Evolutionary conservation across 2,329 filamentous ascomycete species (phyloP).

Genomic region (Diatrype stigma): DNA sequence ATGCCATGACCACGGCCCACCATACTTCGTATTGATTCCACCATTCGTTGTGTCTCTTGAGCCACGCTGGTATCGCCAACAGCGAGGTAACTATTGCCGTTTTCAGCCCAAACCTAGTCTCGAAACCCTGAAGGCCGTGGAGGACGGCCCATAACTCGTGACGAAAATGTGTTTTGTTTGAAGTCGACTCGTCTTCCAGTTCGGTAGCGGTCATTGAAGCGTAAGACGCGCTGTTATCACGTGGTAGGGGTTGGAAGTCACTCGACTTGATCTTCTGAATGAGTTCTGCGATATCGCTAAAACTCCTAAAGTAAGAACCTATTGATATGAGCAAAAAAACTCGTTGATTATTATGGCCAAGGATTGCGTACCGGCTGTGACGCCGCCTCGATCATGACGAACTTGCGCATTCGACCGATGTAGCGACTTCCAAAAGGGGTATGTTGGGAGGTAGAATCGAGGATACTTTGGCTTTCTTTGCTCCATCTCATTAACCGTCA

Average conservation of each 20-base stretch:
- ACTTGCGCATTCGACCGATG: constrained; percentile 54
- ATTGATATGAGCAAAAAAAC: constrained; percentile 5
- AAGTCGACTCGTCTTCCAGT: constrained; percentile 27
- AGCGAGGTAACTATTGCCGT: constrained; percentile 47
- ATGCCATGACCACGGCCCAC: constrained; percentile 56
- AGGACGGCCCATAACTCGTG: constrained; percentile 46
- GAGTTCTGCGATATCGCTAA: constrained; percentile 38
- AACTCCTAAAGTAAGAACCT: constrained; percentile 40
- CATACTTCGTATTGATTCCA: constrained; percentile 53
- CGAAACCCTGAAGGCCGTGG: constrained; percentile 53
- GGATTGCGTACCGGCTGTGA: constrained; percentile 45
- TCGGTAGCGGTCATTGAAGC: constrained; percentile 36
- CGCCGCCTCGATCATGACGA: constrained; percentile 54
- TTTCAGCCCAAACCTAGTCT: constrained; percentile 55
- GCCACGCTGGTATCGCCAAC: constrained; percentile 51
- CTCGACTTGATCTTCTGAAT: constrained; percentile 38
- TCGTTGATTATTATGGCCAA: neutral
- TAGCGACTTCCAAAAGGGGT: constrained; percentile 49
- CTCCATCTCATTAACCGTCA: constrained; percentile 45
- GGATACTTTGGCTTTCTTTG: constrained; percentile 33
- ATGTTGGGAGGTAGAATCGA: constrained; percentile 46
- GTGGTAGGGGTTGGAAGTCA: constrained; percentile 30
- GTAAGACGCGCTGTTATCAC: constrained; percentile 30
- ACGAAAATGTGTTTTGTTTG: constrained; percentile 35
- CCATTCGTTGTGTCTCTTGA: constrained; percentile 41